A percentile compares a stretch with the other conserved stretches of the same genome.
Conservation (phyloP, 148 eudicot species). For the Dysphania ambrosioides region DNA sequence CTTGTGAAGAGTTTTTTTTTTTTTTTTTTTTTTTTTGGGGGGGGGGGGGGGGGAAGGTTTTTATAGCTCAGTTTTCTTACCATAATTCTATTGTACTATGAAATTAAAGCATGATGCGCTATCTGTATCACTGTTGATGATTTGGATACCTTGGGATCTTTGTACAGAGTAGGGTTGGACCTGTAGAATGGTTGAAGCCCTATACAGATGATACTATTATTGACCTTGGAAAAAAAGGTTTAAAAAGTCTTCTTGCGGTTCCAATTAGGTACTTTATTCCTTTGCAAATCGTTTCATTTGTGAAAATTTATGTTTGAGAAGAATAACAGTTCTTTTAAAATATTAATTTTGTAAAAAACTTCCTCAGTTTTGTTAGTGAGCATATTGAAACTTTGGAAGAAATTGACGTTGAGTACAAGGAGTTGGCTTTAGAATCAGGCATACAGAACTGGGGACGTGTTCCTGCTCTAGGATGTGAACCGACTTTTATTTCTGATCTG, state of each 20-base stretch:
- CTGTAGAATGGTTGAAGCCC: constrained; percentile 98
- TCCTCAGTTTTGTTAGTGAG: constrained; percentile 87
- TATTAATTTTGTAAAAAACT: constrained; percentile 5
- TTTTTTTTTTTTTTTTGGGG: neutral
- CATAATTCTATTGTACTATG: neutral
- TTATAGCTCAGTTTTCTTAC: neutral
- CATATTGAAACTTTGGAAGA: constrained; percentile 97
- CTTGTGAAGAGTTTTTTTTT: too few relatives aligned
- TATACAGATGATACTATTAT: constrained; percentile 88
- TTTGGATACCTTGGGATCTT: constrained; percentile 19
- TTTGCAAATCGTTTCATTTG: neutral
- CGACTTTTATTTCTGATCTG: constrained; percentile 79
- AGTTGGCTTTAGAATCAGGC: constrained; percentile 84
- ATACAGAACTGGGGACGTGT: constrained; percentile 95
- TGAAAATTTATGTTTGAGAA: neutral
- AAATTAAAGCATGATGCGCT: neutral
- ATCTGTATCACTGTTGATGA: neutral
- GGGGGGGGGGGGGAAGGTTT: too few relatives aligned
- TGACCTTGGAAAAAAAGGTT: constrained; percentile 89
- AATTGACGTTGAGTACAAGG: constrained; percentile 95
- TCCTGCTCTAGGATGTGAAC: constrained; percentile 89
- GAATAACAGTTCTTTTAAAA: neutral
- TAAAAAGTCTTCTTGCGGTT: constrained; percentile 89
- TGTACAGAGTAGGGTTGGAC: constrained; percentile 96
- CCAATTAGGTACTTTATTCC: constrained; percentile 66